Evolutionary conservation across 2,329 filamentous ascomycete species (phyloP).

Genomic region (Seiridium cupressi): DNA sequence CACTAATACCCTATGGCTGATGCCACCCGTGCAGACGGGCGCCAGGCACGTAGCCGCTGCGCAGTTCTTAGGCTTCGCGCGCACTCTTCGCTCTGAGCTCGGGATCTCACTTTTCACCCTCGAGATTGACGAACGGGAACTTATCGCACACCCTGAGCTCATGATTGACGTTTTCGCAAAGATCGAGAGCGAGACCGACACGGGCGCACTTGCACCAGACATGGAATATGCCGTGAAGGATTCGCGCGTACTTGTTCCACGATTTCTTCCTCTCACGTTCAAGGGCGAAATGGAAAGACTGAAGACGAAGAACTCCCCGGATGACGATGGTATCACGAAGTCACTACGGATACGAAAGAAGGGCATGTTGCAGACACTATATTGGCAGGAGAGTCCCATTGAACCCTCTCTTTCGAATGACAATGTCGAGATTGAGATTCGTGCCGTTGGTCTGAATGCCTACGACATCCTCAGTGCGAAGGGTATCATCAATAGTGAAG

Average conservation of each 20-base stretch:
- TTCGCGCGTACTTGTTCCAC: neutral
- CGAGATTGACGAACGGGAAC: neutral
- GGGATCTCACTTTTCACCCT: neutral
- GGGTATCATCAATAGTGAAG: constrained; percentile 13
- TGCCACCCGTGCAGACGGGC: neutral
- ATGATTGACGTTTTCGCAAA: neutral
- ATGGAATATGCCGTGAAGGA: neutral
- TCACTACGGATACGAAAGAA: neutral
- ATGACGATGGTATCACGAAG: neutral
- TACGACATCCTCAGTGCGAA: constrained; percentile 16
- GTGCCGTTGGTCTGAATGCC: constrained; percentile 16
- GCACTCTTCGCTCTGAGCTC: neutral
- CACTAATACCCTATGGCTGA: neutral
- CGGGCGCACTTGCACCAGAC: neutral
- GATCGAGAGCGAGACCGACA: neutral
- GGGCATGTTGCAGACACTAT: neutral
- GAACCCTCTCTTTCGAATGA: too few species aligned
- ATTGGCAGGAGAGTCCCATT: neutral
- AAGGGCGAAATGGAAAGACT: neutral
- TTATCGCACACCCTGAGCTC: neutral
- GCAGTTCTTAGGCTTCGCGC: neutral
- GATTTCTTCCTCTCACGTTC: neutral
- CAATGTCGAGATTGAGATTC: constrained; percentile 11
- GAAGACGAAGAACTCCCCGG: neutral
- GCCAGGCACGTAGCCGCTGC: neutral